A percentile compares a stretch with the other conserved stretches of the same genome.
These are phyloP conservation scores for Trichoderma lentiforme DNA, from an alignment of 2,329 filamentous ascomycete genomes.

Conservation along the genomic window DNA sequence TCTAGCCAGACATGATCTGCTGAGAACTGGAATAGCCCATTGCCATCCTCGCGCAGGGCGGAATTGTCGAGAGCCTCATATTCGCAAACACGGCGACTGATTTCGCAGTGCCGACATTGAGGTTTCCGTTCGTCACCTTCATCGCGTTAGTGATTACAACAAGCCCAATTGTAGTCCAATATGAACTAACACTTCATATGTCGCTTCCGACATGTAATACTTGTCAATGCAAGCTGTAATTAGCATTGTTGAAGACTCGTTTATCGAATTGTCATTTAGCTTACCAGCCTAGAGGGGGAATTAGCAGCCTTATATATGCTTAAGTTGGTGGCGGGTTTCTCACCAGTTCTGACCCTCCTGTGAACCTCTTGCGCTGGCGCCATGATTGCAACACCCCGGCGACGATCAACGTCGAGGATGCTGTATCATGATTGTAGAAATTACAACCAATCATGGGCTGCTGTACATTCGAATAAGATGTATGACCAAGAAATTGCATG, in stretches of 20 bases:
- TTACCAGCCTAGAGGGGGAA: not conserved
- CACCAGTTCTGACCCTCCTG: not conserved
- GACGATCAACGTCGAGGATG: not conserved
- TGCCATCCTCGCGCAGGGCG: not conserved
- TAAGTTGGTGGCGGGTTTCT: not conserved
- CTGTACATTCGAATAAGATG: not conserved
- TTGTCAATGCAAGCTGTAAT: not conserved
- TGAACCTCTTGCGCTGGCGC: slow-evolving; percentile 3
- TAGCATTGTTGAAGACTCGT: not conserved
- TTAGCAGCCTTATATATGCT: not conserved
- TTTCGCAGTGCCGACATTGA: not conserved
- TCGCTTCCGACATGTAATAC: not conserved
- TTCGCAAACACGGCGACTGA: not conserved
- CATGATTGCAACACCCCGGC: not conserved
- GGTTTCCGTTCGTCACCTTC: not conserved
- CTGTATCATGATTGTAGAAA: not conserved
- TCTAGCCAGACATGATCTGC: not conserved
- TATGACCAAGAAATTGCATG: not conserved
- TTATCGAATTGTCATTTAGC: not conserved
- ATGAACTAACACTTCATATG: not conserved
- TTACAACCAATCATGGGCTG: not conserved
- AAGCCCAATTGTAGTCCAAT: not conserved
- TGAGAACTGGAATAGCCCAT: not conserved
- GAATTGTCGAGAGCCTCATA: not conserved
- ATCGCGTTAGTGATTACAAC: not conserved